Base-by-base conservation (phyloP, 2,329 filamentous ascomycete genomes). In the Calonectria naviculata region DNA sequence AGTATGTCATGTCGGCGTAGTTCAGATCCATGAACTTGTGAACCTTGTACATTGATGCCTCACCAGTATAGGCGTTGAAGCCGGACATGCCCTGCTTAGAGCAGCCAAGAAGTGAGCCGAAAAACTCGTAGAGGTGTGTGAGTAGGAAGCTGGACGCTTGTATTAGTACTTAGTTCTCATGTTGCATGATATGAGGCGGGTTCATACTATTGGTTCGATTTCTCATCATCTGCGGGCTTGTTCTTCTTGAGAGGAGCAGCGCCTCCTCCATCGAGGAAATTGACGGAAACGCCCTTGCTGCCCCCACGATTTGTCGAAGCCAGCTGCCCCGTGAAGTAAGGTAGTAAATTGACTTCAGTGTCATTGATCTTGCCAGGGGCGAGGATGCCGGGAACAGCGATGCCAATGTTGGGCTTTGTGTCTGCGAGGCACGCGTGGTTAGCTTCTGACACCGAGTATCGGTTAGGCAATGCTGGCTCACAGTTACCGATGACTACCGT, bases 401-500 rank as follows among this genome's bases (percentile, higher is more conserved):
- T 80, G 65, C 85, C 85, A 29, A 87, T 85, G 72, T 89, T 90
- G 67, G 88, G 87, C 74, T 80, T 80, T 9, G 87, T 89, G 78
- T 90, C 86, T 88, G n/a, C n/a, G 7, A 19, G 10, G 26, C n/a
- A 52, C 3, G 3, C 0, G 10, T 31, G 9, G 17, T 63, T n/a
- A 60, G 67, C 29, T 13, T 24, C 19, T 36, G 9, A 8, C 28
- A 47, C 15, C 5, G 7, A 13, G 6, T 5, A 34, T 31, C 9
- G 19, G 13, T 1, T n/a, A 2, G 3, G n/a, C 2, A 17, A 10
- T 2, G 2, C 6, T 17, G 9, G 71, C 84, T 74, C 78, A 87
- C 86, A 90, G 80, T 90, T 91, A n/a, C 90, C 90, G 74, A 91
- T 90, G 71, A 92, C 89, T 24, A 87, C 90, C 8, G 89, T 91